phyloP scores from a whole-genome alignment of 352 stramenopile genomes.

The Phytopythium montanum region DNA sequence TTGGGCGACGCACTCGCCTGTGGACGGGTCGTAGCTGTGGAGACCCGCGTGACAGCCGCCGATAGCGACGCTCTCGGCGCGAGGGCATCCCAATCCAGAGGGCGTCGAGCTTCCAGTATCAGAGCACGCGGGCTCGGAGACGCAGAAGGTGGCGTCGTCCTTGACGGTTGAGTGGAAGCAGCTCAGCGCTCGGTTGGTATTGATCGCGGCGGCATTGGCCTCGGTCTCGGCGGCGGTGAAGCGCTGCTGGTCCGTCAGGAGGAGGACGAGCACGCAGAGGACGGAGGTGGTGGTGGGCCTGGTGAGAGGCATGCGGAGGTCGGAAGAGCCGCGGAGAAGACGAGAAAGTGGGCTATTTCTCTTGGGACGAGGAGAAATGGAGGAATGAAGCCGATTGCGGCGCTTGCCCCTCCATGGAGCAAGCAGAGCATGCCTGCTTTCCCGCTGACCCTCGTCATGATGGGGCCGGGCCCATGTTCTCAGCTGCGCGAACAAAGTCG shows the following conservation, averaged over 20 bases:
- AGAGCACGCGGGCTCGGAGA: background rate
- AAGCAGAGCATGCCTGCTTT: background rate
- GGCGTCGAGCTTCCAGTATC: background rate
- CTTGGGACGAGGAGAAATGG: conserved; percentile 7
- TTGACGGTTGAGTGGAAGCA: background rate
- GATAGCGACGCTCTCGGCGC: conserved; percentile 1
- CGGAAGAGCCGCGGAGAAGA: background rate
- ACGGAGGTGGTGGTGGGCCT: conserved; percentile 6
- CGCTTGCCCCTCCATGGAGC: background rate
- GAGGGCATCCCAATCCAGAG: background rate
- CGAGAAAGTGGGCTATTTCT: conserved; percentile 3
- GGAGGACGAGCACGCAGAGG: conserved; percentile 10
- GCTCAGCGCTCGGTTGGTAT: background rate
- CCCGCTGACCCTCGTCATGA: background rate
- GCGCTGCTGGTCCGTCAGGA: conserved; percentile 12
- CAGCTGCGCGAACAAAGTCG: background rate
- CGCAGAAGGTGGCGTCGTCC: background rate
- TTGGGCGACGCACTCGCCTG: background rate
- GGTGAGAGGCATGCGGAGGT: conserved; percentile 13
- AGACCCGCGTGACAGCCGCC: background rate
- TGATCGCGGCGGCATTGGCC: conserved; percentile 1
- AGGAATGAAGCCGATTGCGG: background rate
- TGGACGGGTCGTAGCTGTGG: background rate
- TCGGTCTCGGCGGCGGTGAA: background rate
- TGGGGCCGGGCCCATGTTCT: background rate